These are phyloP conservation scores for Hanseniaspora hatyaiensis DNA, from an alignment of 805 yeast genomes.

Conservation along the genomic window DNA sequence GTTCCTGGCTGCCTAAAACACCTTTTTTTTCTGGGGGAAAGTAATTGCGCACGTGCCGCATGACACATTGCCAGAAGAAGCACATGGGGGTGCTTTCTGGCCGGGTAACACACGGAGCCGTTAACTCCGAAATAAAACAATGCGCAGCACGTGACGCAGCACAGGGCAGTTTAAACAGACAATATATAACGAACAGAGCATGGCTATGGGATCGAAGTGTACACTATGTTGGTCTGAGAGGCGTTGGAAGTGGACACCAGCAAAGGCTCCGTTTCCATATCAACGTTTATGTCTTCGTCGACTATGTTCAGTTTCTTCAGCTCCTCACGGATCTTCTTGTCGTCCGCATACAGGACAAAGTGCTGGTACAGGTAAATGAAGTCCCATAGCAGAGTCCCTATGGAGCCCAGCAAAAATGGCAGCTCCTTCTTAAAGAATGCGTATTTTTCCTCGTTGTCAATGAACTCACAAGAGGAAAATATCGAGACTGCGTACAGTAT, in stretches of 20 bases:
- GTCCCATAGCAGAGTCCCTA: slow-evolving; percentile 77
- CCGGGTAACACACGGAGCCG: no score
- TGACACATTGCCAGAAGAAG: no score
- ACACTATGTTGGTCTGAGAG: not conserved
- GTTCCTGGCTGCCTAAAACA: no score
- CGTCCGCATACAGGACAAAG: slow-evolving; percentile 28
- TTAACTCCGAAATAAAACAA: no score
- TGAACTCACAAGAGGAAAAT: slow-evolving; percentile 48
- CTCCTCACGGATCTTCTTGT: slow-evolving; percentile 23
- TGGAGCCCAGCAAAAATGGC: slow-evolving; percentile 74
- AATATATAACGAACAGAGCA: not conserved
- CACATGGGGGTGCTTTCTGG: no score
- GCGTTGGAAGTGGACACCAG: not conserved
- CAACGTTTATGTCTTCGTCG: slow-evolving; percentile 13
- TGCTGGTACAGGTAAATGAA: slow-evolving; percentile 53
- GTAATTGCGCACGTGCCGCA: no score
- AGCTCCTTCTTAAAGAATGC: slow-evolving; percentile 54
- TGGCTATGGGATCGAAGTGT: not conserved
- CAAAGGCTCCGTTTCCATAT: slow-evolving; percentile 4
- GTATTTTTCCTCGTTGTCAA: slow-evolving; percentile 29
- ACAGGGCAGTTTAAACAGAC: not conserved
- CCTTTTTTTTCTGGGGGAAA: no score
- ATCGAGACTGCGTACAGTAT: slow-evolving; percentile 66
- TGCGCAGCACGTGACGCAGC: not conserved
- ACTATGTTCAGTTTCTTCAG: slow-evolving; percentile 12